Percentiles rank a stretch among this genome's conserved stretches.
Evolutionary conservation across 768 basidiomycete genomes (phyloP).

Genomic region (Sistotremastrum suecicum): DNA sequence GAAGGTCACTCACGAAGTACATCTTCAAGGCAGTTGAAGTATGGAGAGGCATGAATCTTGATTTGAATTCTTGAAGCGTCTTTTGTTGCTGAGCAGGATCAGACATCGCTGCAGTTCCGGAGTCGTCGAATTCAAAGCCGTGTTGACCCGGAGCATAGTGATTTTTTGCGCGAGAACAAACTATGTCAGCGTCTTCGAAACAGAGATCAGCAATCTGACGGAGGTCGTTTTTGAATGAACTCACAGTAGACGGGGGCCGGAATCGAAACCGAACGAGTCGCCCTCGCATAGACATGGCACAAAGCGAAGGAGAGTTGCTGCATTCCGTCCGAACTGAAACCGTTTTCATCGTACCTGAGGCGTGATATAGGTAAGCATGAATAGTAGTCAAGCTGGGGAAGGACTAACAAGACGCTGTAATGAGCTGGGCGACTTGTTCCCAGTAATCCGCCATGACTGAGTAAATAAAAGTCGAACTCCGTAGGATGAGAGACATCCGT

Average conservation of each 20-base stretch:
- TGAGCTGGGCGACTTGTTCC: conserved; percentile 63
- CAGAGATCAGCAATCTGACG: no score
- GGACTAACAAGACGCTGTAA: conserved; percentile 30
- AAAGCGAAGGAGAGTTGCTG: conserved; percentile 62
- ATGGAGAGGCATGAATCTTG: conserved; percentile 44
- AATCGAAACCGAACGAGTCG: conserved; percentile 70
- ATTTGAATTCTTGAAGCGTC: conserved; percentile 33
- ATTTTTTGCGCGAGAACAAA: conserved; percentile 66
- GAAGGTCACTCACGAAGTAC: conserved; percentile 28
- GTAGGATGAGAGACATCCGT: conserved; percentile 52
- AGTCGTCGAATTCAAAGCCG: conserved; percentile 42
- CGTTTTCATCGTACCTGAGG: conserved; percentile 4
- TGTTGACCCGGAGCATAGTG: conserved; percentile 56
- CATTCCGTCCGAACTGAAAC: conserved; percentile 42
- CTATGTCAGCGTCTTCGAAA: conserved; percentile 54
- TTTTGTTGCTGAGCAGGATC: conserved; percentile 22
- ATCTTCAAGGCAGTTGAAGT: conserved; percentile 33
- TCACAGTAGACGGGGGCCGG: conserved; percentile 73
- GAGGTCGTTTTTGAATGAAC: conserved; percentile 10
- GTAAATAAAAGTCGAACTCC: conserved; percentile 68
- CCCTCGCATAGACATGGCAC: conserved; percentile 69
- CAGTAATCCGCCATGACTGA: conserved; percentile 62
- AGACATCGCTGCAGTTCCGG: conserved; percentile 32
- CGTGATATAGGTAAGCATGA: no score
- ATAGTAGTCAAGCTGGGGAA: no score